Evolutionary conservation across 495 filamentous ascomycete genomes (phyloP).

Genomic region (Podospora appendiculata): DNA sequence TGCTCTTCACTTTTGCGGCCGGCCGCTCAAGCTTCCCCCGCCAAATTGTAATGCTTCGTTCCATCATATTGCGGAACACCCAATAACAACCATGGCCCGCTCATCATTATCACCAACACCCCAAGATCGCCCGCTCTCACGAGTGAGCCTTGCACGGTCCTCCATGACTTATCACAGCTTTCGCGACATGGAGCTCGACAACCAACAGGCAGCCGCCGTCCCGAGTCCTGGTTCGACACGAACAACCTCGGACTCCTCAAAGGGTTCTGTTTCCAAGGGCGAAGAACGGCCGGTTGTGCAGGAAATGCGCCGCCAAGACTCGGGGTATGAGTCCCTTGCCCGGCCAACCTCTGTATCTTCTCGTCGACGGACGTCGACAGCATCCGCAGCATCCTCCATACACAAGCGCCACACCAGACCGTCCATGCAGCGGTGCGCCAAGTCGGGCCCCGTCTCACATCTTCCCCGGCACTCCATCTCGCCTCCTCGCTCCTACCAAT

Average conservation of each 20-base stretch:
- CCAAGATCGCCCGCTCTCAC: conserved; percentile 31
- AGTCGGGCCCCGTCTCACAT: conserved; percentile 22
- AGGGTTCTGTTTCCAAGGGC: conserved; percentile 2
- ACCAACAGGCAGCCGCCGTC: conserved; percentile 18
- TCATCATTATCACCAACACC: conserved; percentile 6
- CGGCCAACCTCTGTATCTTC: conserved; percentile 19
- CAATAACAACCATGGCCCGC: conserved; percentile 23
- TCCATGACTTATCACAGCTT: conserved; percentile 43
- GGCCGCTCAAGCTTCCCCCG: background rate
- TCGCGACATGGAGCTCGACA: conserved; percentile 26
- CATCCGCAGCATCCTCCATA: conserved; percentile 19
- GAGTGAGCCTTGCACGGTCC: conserved; percentile 30
- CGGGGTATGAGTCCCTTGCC: conserved; percentile 39
- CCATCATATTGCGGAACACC: background rate
- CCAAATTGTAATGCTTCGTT: conserved; percentile 13
- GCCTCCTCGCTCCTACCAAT: conserved; percentile 12
- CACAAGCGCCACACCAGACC: conserved; percentile 26
- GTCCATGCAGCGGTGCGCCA: conserved; percentile 22
- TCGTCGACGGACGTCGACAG: conserved; percentile 13
- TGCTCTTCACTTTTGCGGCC: background rate
- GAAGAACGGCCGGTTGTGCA: conserved; percentile 9
- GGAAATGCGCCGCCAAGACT: conserved; percentile 41
- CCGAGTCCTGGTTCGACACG: conserved; percentile 5
- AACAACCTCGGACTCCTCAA: conserved; percentile 1
- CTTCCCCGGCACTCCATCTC: conserved; percentile 18